Evolutionary conservation across 176 grass and related monocot genomes (phyloP), one percentile per base, ranked within the genome.

Genomic region (Aegilops sharonensis): DNA sequence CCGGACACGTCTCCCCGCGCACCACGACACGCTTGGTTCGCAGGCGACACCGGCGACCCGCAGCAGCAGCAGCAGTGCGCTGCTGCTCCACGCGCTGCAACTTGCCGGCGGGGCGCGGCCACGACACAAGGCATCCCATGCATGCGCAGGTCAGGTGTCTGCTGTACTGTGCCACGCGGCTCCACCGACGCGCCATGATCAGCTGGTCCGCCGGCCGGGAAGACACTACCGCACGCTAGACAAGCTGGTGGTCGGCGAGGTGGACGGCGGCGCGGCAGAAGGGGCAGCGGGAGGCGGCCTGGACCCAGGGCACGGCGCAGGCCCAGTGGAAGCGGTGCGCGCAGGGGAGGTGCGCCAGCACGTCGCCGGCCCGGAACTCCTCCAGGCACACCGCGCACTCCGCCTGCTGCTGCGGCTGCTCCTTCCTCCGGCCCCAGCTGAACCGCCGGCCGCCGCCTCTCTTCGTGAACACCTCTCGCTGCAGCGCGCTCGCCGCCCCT

Each of bases 311-410:
- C 63, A 89, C 64, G 61, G 84, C 93, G 83, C 96, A 98, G 80
- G 45, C 59, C 88, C 88, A 98, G 81, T 98, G 96, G 90, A 95
- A 98, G 75, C 96, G 88, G 88, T 98, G 96, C 21, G 78, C 80
- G 73, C 96, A 98, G 36, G 92, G 93, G 42, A 98, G 90, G 70
- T 92, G 93, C 27, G 83, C 78, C 69, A 98, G 81, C 23, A 91
- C 85, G 24, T 98, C 93, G 0, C 96, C 96, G 0, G 50, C 80
- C 32, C 45, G 65, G 81, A 98, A 89, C 80, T 98, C 91, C 35
- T 98, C 96, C 31, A 98, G 83, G 71, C 96, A 98, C 54, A 98
- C 93, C n/a, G 87, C 92, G 45, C 96, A 98, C 47, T 94, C 93
- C 60, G 45, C 17, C 3, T 74, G 63, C 31, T 89, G 61, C 9